These are phyloP conservation scores for Penicillium paxilli DNA, from an alignment of 495 filamentous ascomycete species.

Conservation along the genomic window DNA sequence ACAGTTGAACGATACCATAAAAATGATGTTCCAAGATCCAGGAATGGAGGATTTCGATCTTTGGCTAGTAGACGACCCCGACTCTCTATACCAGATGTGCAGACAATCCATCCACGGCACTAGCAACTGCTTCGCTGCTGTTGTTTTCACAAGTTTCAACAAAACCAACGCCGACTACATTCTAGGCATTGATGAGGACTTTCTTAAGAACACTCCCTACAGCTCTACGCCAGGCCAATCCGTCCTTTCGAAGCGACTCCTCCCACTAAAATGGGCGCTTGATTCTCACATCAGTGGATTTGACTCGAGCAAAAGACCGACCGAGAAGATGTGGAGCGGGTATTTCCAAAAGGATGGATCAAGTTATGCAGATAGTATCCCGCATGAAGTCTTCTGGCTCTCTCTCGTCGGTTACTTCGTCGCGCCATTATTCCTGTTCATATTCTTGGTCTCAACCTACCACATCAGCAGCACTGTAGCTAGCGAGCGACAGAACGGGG, in stretches of 20 bases:
- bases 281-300: neutral
- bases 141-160: neutral
- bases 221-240: neutral
- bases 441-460: neutral
- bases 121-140: neutral
- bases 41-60: neutral
- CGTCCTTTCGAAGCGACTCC: neutral
- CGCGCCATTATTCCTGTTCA: conserved; percentile 2
- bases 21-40: neutral
- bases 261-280: neutral
- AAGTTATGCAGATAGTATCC: neutral
- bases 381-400: neutral
- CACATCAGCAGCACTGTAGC: conserved; percentile 6
- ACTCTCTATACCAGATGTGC: neutral
- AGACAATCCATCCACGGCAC: neutral
- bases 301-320: neutral
- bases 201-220: neutral
- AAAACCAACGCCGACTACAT: neutral
- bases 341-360: neutral
- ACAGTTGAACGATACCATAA: neutral
- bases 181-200: neutral
- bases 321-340: neutral
- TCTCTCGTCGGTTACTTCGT: conserved; percentile 1
- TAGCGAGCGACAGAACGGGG: conserved; percentile 5
- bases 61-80: neutral